A percentile compares a stretch with the other conserved stretches of the same genome.
Evolutionary conservation across 768 basidiomycete species (phyloP).

Genomic region (Boletus tomentosulus): DNA sequence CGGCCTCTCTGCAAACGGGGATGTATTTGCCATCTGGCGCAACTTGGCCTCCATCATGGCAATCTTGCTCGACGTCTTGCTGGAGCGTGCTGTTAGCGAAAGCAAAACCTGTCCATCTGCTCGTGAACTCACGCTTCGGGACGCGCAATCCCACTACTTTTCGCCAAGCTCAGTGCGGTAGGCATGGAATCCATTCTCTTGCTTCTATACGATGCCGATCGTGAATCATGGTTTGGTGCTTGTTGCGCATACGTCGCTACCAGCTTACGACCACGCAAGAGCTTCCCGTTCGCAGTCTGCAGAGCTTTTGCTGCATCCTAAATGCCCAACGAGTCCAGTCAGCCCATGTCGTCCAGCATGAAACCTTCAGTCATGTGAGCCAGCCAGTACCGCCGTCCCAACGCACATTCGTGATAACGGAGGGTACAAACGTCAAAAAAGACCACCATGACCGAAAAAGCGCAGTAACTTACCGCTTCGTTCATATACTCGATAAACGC

Average conservation of each 20-base stretch:
- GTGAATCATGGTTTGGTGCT: conserved; percentile 45
- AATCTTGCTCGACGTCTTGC: conserved; percentile 83
- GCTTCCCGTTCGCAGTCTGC: conserved; percentile 66
- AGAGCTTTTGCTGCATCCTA: conserved; percentile 87
- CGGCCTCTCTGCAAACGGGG: conserved; percentile 17
- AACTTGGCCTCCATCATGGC: conserved; percentile 96
- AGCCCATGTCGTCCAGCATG: conserved; percentile 10
- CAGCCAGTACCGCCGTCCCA: conserved; percentile 16
- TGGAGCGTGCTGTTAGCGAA: conserved; percentile 9
- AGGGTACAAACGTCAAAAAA: conserved; percentile 25
- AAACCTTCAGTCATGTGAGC: conserved; percentile 21
- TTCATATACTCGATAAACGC: conserved; percentile 86
- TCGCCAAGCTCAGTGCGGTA: conserved; percentile 85
- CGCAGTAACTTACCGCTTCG: conserved; percentile 62
- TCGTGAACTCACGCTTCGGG: conserved; percentile 41
- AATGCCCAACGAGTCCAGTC: conserved; percentile 19
- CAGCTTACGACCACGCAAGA: conserved; percentile 82
- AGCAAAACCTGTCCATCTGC: not conserved
- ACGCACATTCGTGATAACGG: conserved; percentile 17
- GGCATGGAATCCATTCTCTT: conserved; percentile 60
- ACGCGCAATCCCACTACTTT: conserved; percentile 54
- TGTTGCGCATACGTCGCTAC: conserved; percentile 92
- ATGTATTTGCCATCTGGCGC: conserved; percentile 58
- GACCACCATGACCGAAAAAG: conserved; percentile 17
- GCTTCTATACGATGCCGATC: conserved; percentile 32